Base-by-base conservation (phyloP, 768 basidiomycete genomes). In the Trametes elegans region DNA sequence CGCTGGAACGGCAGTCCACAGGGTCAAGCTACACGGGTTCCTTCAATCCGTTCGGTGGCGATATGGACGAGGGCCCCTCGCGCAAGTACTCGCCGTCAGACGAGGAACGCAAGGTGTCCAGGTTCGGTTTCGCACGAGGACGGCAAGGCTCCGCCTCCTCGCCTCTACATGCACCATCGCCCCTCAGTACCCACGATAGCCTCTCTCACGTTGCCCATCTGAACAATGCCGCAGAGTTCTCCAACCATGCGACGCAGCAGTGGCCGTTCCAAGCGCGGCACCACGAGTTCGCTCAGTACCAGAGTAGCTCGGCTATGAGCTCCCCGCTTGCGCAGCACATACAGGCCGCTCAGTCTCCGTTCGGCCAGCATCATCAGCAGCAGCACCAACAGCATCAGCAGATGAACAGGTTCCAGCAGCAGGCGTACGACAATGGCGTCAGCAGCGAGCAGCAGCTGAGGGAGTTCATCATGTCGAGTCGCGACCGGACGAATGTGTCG, bases 41-140 rank as follows among this genome's bases (percentile, higher is more conserved):
- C 3, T 91, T 92, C 66, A 87, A 93, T 68, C 90, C 90, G 0
- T 93, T 93, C 62, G 83, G 81, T 9, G 52, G 61, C 9, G 88
- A 91, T 52, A 68, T 57, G 18, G 84, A 87, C 11, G 83, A 83
- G 10, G 62, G 73, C 18, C 67, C 63, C 16, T 58, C 66, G 23
- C 62, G 57, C 24, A 60, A 62, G 53, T 55, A 41, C 58, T 66
- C 79, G 9, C 72, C 77, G 0, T 62, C 81, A 27, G 83, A 84
- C 56, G 83, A 84, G 48, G 88, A 90, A 41, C 76, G 87, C 60
- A 87, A 85, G 62, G 79, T 90, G 24, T 92, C 90, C 7, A 79
- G 90, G 14, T 92, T 92, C 70, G 87, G 84, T 19, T 92, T 92
- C 64, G 90, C 90, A 14, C 79, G 86, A 21, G 85, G 87, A 21